Conservation (phyloP, 1,284 basidiomycete species). For the Ustilago bromivora region DNA sequence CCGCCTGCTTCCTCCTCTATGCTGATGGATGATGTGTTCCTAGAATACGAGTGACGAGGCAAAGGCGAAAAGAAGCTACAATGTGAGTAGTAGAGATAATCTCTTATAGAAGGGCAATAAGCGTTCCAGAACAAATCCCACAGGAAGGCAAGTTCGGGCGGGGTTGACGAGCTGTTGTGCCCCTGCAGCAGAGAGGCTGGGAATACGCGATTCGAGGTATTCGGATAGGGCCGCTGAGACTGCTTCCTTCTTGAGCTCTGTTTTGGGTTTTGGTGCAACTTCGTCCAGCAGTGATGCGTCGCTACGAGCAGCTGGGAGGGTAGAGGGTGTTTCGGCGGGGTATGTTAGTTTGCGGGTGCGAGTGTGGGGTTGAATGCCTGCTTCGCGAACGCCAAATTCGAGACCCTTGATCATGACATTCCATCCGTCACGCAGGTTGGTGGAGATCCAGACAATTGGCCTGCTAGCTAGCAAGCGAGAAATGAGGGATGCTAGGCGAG, state of each 20-base stretch:
- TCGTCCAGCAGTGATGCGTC: slow-evolving; percentile 5
- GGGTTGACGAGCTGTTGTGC: slow-evolving; percentile 9
- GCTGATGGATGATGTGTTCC: neutral
- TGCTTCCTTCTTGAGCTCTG: slow-evolving; percentile 20
- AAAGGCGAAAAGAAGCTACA: neutral
- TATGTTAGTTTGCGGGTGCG: slow-evolving; percentile 6
- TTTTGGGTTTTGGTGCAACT: slow-evolving; percentile 20
- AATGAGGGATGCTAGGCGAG: slow-evolving; percentile 18
- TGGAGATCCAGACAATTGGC: slow-evolving; percentile 38
- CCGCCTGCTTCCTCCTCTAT: neutral
- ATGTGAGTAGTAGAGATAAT: neutral
- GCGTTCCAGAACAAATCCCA: no score
- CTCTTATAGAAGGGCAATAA: no score
- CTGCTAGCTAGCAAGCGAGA: slow-evolving; percentile 10
- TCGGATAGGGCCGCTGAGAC: slow-evolving; percentile 16
- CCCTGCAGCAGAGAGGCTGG: slow-evolving; percentile 1
- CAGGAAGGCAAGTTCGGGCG: no score
- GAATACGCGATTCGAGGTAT: slow-evolving; percentile 24
- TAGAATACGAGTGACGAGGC: neutral
- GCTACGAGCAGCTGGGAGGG: neutral
- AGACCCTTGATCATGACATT: slow-evolving; percentile 46
- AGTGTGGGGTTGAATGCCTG: slow-evolving; percentile 22
- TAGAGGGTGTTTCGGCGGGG: neutral
- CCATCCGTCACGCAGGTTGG: slow-evolving; percentile 48
- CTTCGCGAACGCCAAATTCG: slow-evolving; percentile 36